Percentiles rank a stretch among this genome's conserved stretches.
These are phyloP conservation scores for Mycena olivaceomarginata DNA, from an alignment of 768 basidiomycete genomes.

Conservation along the genomic window DNA sequence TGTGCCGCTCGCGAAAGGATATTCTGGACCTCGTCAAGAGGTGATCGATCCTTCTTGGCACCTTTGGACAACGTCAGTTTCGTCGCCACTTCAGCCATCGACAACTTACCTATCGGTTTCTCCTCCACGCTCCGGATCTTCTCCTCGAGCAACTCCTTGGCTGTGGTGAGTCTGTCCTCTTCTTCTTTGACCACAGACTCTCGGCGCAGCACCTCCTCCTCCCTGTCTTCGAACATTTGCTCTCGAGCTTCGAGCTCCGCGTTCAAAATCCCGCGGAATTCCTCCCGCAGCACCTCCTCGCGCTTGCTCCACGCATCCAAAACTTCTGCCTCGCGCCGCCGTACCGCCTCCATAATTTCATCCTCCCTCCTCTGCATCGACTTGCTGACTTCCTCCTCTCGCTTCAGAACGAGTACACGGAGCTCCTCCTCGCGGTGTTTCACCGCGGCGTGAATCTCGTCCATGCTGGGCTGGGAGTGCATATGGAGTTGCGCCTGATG, in stretches of 20 bases:
- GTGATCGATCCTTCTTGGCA: constrained; percentile 57
- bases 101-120: constrained; percentile 35
- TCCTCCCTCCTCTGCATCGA: constrained; percentile 46
- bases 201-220: constrained; percentile 65
- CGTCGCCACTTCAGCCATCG: not conserved
- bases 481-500: constrained; percentile 55
- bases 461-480: constrained; percentile 53
- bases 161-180: constrained; percentile 67
- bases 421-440: constrained; percentile 45
- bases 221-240: constrained; percentile 69
- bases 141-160: constrained; percentile 70
- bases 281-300: constrained; percentile 76
- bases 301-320: constrained; percentile 78
- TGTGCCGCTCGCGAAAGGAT: constrained; percentile 61
- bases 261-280: constrained; percentile 40
- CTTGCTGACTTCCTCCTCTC: constrained; percentile 44
- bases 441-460: constrained; percentile 62
- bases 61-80: constrained; percentile 48
- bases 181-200: constrained; percentile 58
- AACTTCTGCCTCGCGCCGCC: constrained; percentile 81
- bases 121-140: constrained; percentile 67
- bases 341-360: constrained; percentile 73
- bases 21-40: constrained; percentile 87
- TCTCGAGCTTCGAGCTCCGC: constrained; percentile 70
- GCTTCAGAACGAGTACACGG: constrained; percentile 41